phyloP scores from a whole-genome alignment of 2,329 filamentous ascomycete species.

The Ilyonectria robusta region DNA sequence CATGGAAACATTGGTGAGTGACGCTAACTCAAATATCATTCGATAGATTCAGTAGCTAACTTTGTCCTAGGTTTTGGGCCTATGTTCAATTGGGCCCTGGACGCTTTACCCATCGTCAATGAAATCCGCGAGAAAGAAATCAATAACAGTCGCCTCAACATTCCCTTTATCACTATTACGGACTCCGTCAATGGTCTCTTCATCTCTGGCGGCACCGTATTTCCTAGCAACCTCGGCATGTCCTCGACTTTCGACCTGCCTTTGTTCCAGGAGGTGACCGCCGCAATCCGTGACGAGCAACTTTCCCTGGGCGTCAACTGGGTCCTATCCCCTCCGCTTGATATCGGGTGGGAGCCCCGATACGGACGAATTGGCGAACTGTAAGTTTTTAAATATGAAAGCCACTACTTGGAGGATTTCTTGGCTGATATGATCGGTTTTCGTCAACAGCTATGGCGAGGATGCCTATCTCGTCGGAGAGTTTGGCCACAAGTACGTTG shows the following conservation, averaged over 20 bases:
- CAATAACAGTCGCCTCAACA: constrained; percentile 33
- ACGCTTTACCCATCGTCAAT: constrained; percentile 47
- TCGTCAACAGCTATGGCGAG: constrained; percentile 49
- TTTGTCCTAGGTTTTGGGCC: constrained; percentile 43
- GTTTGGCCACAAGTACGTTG: constrained; percentile 51
- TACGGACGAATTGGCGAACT: constrained; percentile 42
- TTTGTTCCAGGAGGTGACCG: constrained; percentile 46
- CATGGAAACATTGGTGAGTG: constrained; percentile 40
- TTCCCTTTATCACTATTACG: constrained; percentile 37
- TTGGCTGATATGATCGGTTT: constrained; percentile 40
- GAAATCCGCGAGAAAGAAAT: constrained; percentile 38
- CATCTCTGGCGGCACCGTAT: constrained; percentile 50
- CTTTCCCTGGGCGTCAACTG: constrained; percentile 50
- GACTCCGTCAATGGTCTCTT: constrained; percentile 50
- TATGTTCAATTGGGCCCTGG: constrained; percentile 48
- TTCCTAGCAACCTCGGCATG: constrained; percentile 50
- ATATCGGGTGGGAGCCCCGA: constrained; percentile 51
- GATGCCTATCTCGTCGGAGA: constrained; percentile 50
- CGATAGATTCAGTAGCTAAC: background rate
- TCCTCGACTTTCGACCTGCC: constrained; percentile 50
- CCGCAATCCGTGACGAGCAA: constrained; percentile 51
- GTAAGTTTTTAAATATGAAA: constrained; percentile 16
- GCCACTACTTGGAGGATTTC: no score
- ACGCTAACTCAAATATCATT: background rate
- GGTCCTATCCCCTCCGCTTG: constrained; percentile 53